phyloP scores from a whole-genome alignment of 768 basidiomycete species.

The Tulasnella sp. region DNA sequence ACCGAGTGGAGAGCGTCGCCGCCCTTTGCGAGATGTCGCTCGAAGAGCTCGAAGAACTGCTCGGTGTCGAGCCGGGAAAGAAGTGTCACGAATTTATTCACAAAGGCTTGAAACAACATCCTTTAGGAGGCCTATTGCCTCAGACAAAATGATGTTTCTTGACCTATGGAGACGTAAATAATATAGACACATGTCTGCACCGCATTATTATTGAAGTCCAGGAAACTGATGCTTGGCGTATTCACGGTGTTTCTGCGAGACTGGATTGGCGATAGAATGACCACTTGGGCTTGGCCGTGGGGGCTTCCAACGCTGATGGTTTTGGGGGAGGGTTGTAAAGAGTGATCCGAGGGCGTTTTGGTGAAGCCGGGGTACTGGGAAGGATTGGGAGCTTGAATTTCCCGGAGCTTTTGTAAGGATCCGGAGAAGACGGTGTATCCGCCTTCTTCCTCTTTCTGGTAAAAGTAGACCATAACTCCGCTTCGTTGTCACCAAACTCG shows the following conservation, averaged over 20 bases:
- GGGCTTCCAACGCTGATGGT: neutral
- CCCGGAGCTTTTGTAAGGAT: neutral
- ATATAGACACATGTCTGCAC: too few species aligned
- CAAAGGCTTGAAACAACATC: constrained; percentile 31
- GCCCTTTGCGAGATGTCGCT: constrained; percentile 58
- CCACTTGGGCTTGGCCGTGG: neutral
- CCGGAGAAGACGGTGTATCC: neutral
- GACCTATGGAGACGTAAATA: neutral
- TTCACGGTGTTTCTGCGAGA: neutral
- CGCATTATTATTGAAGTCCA: too few species aligned
- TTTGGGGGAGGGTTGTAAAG: neutral
- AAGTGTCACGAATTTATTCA: constrained; percentile 75
- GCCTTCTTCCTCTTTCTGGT: neutral
- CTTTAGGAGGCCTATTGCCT: neutral
- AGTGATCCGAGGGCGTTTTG: neutral
- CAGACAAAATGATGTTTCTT: neutral
- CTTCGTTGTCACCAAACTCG: neutral
- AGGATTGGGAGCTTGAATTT: neutral
- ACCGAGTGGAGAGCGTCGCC: constrained; percentile 61
- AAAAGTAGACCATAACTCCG: neutral
- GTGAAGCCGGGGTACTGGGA: neutral
- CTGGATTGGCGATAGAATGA: neutral
- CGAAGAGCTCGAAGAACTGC: constrained; percentile 51
- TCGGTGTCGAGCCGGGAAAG: constrained; percentile 75
- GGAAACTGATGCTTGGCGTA: neutral